These are phyloP conservation scores for Maudiozyma turicensis DNA, from an alignment of 805 yeast genomes.

Conservation along the genomic window DNA sequence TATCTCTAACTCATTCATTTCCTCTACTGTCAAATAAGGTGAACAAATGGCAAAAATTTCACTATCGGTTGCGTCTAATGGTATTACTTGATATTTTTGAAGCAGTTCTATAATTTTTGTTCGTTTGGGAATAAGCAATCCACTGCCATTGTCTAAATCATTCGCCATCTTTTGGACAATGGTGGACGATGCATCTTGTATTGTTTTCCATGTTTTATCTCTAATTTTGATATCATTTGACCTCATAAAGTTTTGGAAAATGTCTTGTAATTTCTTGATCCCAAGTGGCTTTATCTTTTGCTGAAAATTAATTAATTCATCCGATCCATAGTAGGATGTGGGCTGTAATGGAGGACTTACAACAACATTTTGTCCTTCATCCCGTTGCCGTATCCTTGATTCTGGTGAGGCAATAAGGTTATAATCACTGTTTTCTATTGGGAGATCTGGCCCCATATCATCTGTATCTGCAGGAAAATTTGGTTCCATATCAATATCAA, in stretches of 20 bases:
- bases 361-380: too few species aligned
- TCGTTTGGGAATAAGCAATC: slow-evolving; percentile 8
- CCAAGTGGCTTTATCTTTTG: slow-evolving; percentile 1
- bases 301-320: background rate
- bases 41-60: slow-evolving; percentile 21
- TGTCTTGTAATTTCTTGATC: background rate
- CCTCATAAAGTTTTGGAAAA: slow-evolving; percentile 1
- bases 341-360: background rate
- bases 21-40: slow-evolving; percentile 19
- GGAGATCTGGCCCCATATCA: background rate
- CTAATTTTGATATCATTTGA: slow-evolving; percentile 5
- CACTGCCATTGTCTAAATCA: slow-evolving; percentile 6
- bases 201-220: slow-evolving; percentile 9
- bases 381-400: too few species aligned
- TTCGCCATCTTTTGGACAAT: slow-evolving; percentile 4
- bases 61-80: slow-evolving; percentile 9
- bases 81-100: slow-evolving; percentile 9
- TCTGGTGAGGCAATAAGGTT: too few species aligned
- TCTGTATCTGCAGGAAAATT: background rate
- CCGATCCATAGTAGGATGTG: background rate
- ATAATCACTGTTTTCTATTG: too few species aligned
- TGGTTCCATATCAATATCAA: background rate
- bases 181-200: slow-evolving; percentile 8
- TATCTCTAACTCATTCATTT: slow-evolving; percentile 19
- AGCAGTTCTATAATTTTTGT: slow-evolving; percentile 10